Conservation (phyloP, 2,329 filamentous ascomycete species). For the Plectosphaerella sp. region DNA sequence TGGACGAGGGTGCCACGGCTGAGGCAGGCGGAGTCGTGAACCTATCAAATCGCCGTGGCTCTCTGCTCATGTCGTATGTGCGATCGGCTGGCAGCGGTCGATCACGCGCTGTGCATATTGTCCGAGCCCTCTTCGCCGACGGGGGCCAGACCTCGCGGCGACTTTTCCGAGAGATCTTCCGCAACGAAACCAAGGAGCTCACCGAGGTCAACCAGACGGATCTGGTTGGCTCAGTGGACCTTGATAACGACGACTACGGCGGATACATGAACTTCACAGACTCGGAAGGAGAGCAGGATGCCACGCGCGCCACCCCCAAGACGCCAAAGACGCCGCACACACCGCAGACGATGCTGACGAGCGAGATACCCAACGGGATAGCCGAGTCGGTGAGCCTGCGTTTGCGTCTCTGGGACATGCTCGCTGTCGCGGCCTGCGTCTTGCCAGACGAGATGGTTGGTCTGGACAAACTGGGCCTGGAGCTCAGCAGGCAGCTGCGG, state of each 20-base stretch:
- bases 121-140: conserved; percentile 65
- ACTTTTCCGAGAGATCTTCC: conserved; percentile 63
- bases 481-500: conserved; percentile 51
- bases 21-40: conserved; percentile 14
- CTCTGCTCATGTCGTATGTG: conserved; percentile 60
- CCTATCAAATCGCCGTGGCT: conserved; percentile 36
- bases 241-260: conserved; percentile 56
- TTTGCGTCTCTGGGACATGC: conserved; percentile 56
- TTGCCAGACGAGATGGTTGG: conserved; percentile 35
- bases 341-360: conserved; percentile 13
- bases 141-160: conserved; percentile 48
- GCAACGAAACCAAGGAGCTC: conserved; percentile 53
- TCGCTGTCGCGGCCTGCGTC: conserved; percentile 42
- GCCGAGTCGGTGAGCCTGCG: conserved; percentile 57
- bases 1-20: conserved; percentile 33
- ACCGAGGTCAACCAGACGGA: conserved; percentile 37
- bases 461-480: conserved; percentile 53
- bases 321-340: conserved; percentile 4
- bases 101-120: conserved; percentile 46
- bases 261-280: conserved; percentile 38
- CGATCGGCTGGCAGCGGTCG: conserved; percentile 39
- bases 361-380: conserved; percentile 31
- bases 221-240: conserved; percentile 46
- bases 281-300: conserved; percentile 12
- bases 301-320: not conserved